Evolutionary conservation across 257 asterid genomes (phyloP), one percentile per base, ranked within the genome.

Genomic region (Penstemon eatonii): DNA sequence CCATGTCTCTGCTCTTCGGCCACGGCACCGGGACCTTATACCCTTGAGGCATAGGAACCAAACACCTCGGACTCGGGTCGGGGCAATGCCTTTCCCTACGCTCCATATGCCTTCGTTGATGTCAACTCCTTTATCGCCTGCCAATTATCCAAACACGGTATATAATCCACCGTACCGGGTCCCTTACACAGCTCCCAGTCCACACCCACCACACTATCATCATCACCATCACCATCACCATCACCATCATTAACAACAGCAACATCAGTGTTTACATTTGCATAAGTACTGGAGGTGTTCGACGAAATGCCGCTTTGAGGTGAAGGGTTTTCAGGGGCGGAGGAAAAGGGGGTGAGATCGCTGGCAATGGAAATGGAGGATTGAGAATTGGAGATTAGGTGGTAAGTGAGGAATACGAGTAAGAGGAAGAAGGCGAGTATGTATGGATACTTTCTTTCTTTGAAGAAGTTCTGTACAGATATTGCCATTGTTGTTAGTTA

Each of bases 1-100:
- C 99, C 99, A 78, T 94, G 68, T 94, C 96, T 89, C 93, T 82
- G 81, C 99, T 91, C 86, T 86, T 86, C 37, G 99, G 99, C 99
- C 97, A 94, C 51, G 88, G 83, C 71, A 94, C 93, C 10, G 96
- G 93, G 68, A 70, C 63, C 73, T 71, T 85, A 74, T 94, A 94
- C 49, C 96, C 95, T 3, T 6, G 42, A 0, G 99, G 96, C 72
- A 89, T 73, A 10, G 96, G 97, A 52, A 86, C 79, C 90, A 94
- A 85, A 76, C 99, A 94, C 74, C 87, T 79, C 4, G 87, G 87
- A 70, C 71, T 63, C 40, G 83, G 83, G 57, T 75, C 68, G 12
- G 96, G 97, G 71, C 97, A 94, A 74, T 94, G 97, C 79, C 99
- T 78, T 80, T 94, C 99, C 75, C 99, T 78, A 38, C 91, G 99